Evolutionary conservation across 2,329 filamentous ascomycete genomes (phyloP).

Genomic region (Fusarium armeniacum): DNA sequence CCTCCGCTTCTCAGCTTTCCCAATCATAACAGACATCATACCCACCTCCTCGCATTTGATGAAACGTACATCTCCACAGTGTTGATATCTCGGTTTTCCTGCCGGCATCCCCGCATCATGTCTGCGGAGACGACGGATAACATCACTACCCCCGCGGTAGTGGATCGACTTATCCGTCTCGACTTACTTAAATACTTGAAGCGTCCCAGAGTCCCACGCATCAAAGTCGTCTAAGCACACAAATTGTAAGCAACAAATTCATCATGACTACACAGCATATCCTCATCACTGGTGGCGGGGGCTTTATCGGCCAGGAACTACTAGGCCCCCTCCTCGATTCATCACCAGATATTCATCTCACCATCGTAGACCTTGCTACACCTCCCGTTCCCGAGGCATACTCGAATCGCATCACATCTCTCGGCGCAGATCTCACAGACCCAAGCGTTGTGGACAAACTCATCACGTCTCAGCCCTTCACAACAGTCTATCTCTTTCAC

Average conservation of each 20-base stretch:
- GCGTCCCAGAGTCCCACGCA: neutral
- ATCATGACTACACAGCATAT: conserved; percentile 54
- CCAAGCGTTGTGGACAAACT: conserved; percentile 46
- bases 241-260: neutral
- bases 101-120: conserved; percentile 38
- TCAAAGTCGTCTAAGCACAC: neutral
- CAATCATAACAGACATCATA: neutral
- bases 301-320: conserved; percentile 75
- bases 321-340: conserved; percentile 66
- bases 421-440: conserved; percentile 48
- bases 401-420: conserved; percentile 46
- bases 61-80: neutral
- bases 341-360: conserved; percentile 57
- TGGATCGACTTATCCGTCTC: conserved; percentile 31
- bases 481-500: conserved; percentile 70
- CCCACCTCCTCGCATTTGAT: neutral
- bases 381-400: conserved; percentile 63
- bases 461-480: conserved; percentile 52
- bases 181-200: conserved; percentile 4
- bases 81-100: conserved; percentile 34
- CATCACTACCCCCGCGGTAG: conserved; percentile 35
- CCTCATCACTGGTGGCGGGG: conserved; percentile 74
- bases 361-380: conserved; percentile 69
- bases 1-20: neutral
- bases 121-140: conserved; percentile 39